Evolutionary conservation across 768 basidiomycete species (phyloP).

Genomic region (Gymnopilus junonius): DNA sequence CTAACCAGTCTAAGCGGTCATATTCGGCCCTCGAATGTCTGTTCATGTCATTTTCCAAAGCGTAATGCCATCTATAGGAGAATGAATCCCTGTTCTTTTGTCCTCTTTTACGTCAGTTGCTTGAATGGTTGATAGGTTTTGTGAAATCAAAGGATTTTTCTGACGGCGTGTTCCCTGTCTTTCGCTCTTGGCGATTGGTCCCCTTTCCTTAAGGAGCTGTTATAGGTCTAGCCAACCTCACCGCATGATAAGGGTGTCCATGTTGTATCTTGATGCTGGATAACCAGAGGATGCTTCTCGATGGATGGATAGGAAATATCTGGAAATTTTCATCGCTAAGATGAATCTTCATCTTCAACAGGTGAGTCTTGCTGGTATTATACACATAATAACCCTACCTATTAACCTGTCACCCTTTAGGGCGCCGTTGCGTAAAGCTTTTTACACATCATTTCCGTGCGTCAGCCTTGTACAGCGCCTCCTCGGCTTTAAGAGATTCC

Average conservation of each 20-base stretch:
- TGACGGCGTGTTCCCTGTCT: not conserved
- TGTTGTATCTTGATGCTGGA: not conserved
- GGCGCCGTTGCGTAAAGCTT: not conserved
- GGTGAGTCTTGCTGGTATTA: not conserved
- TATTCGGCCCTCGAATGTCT: no score
- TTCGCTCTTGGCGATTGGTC: not conserved
- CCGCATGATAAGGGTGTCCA: not conserved
- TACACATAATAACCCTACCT: not conserved
- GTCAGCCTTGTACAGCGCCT: not conserved
- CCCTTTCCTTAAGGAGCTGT: not conserved
- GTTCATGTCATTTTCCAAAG: no score
- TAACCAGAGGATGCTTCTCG: not conserved
- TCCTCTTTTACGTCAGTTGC: not conserved
- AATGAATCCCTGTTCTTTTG: not conserved
- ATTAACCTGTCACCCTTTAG: not conserved
- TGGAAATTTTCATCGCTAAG: not conserved
- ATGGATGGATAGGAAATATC: not conserved
- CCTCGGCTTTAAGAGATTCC: not conserved
- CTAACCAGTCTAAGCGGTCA: no score
- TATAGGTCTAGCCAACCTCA: not conserved
- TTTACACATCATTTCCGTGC: not conserved
- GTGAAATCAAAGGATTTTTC: not conserved
- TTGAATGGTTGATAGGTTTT: not conserved
- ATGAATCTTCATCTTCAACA: not conserved
- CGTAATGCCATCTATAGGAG: not conserved